A percentile compares a stretch with the other conserved stretches of the same genome.
Evolutionary conservation across 495 filamentous ascomycete species (phyloP).

Genomic region (Lophium mytilinum): DNA sequence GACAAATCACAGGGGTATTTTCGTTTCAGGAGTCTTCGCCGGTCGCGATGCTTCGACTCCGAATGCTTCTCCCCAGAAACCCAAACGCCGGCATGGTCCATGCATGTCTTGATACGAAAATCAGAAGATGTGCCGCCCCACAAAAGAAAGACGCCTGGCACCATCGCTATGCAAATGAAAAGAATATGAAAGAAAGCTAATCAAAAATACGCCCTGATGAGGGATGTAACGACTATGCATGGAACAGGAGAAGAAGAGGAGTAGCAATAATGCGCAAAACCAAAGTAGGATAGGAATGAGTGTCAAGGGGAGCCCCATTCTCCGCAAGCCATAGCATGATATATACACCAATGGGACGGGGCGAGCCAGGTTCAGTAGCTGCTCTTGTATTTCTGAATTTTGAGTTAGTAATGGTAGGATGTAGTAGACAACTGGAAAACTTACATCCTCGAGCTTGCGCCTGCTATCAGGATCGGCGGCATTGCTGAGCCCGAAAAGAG

Average conservation of each 20-base stretch:
- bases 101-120: neutral
- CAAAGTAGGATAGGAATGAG: neutral
- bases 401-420: neutral
- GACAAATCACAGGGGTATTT: no score
- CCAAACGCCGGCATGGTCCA: neutral
- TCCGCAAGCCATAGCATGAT: neutral
- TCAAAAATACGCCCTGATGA: neutral
- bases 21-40: no score
- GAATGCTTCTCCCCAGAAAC: no score
- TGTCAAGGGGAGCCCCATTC: neutral
- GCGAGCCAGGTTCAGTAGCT: neutral
- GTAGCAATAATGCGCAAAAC: neutral
- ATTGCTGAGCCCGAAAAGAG: slow-evolving; percentile 89
- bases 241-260: neutral
- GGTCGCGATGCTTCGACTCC: no score
- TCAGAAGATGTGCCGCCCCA: neutral
- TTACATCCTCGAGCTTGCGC: slow-evolving; percentile 80
- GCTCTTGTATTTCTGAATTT: neutral
- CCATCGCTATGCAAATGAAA: slow-evolving; percentile 1
- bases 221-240: neutral
- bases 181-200: neutral
- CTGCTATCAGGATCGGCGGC: slow-evolving; percentile 77
- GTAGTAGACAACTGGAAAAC: slow-evolving; percentile 26
- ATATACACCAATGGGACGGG: neutral
- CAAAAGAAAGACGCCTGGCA: neutral